Conservation (phyloP, 73 alveolate species). For the Paramecium primaurelia region DNA sequence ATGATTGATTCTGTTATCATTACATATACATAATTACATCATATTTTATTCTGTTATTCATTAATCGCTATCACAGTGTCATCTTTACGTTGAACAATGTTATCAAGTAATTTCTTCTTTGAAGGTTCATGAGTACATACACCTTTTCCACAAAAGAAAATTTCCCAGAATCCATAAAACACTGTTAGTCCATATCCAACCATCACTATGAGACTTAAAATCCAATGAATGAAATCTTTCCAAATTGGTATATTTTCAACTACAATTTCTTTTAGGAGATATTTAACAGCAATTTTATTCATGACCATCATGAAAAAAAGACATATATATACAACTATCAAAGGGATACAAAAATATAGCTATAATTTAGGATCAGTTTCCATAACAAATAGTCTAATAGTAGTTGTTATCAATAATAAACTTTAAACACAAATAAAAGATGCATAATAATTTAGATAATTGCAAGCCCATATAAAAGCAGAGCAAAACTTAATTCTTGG, state of each 20-base stretch:
- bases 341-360: not conserved
- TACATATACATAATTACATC: not conserved
- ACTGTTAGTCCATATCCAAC: conserved; percentile 53
- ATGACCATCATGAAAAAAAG: not conserved
- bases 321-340: not conserved
- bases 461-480: not conserved
- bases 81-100: not conserved
- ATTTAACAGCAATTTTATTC: not conserved
- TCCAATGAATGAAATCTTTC: conserved; percentile 43
- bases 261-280: conserved; percentile 10
- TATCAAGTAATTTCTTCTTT: conserved; percentile 31
- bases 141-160: conserved; percentile 57
- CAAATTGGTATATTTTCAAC: conserved; percentile 25
- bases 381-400: not conserved
- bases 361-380: not conserved
- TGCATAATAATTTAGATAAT: not conserved
- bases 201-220: conserved; percentile 49
- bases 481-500: not conserved
- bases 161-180: conserved; percentile 62
- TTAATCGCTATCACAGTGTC: not conserved
- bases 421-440: not conserved
- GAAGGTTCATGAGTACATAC: conserved; percentile 66
- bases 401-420: not conserved
- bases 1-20: not conserved
- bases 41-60: not conserved